A percentile compares a stretch with the other conserved stretches of the same genome.
Evolutionary conservation across 352 stramenopile genomes (phyloP).

Genomic region (Salisapilia sapeloensis): DNA sequence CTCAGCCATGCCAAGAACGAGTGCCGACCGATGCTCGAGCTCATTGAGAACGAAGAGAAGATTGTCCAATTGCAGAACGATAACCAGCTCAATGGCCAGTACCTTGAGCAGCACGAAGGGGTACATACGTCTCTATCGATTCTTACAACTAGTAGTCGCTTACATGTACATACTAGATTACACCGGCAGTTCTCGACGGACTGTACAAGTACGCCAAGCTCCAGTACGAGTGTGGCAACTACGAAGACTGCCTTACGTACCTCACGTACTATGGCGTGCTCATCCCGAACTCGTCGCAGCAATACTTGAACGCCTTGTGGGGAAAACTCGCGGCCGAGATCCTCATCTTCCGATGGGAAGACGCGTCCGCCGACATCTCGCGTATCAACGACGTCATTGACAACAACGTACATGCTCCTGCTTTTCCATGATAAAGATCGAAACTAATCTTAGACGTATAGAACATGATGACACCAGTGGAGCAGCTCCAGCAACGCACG

Average conservation of each 20-base stretch:
- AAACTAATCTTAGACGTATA: slow-evolving; percentile 6
- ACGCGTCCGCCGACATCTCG: slow-evolving; percentile 86
- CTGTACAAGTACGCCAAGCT: slow-evolving; percentile 93
- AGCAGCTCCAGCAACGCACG: slow-evolving; percentile 93
- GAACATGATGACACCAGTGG: slow-evolving; percentile 63
- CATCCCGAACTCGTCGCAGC: slow-evolving; percentile 70
- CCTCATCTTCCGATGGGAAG: slow-evolving; percentile 93
- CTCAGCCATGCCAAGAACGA: slow-evolving; percentile 61
- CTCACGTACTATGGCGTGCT: slow-evolving; percentile 82
- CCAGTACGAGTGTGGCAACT: slow-evolving; percentile 95
- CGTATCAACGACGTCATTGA: slow-evolving; percentile 91
- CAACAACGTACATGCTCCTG: slow-evolving; percentile 48
- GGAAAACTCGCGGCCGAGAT: slow-evolving; percentile 94
- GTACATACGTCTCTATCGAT: slow-evolving; percentile 16
- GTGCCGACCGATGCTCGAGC: slow-evolving; percentile 54
- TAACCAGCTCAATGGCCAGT: slow-evolving; percentile 56
- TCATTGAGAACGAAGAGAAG: slow-evolving; percentile 78
- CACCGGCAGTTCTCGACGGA: slow-evolving; percentile 72
- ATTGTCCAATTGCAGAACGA: slow-evolving; percentile 75
- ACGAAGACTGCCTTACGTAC: slow-evolving; percentile 83
- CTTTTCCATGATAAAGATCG: slow-evolving; percentile 1
- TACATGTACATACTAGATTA: slow-evolving; percentile 36
- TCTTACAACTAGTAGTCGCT: too few relatives aligned
- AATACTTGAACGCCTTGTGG: slow-evolving; percentile 87
- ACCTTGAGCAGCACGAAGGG: slow-evolving; percentile 68